Evolutionary conservation across 2,329 filamentous ascomycete genomes (phyloP).

Genomic region (Emydomyces testavorans): DNA sequence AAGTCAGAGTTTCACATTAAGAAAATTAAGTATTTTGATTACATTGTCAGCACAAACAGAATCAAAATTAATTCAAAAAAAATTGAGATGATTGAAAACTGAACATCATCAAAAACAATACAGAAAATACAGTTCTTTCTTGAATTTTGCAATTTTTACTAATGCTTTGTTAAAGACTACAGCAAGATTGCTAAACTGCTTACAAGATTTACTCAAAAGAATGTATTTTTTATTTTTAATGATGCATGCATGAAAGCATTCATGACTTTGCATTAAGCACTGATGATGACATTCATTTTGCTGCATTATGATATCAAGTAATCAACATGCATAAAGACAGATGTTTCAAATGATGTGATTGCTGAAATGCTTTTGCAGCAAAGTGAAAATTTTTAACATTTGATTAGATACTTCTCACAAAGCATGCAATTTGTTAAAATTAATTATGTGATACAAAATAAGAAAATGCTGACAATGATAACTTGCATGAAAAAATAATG

Average conservation of each 20-base stretch:
- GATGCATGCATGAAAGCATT: neutral
- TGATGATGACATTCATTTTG: neutral
- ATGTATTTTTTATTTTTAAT: neutral
- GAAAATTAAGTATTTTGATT: neutral
- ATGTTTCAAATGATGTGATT: too few species aligned
- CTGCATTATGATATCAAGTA: conserved; percentile 1
- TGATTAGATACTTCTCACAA: too few species aligned
- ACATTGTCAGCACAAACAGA: neutral
- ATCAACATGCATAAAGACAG: too few species aligned
- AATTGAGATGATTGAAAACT: neutral
- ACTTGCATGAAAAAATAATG: too few species aligned
- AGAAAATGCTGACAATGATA: neutral
- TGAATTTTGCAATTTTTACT: conserved; percentile 7
- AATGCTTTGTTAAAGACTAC: neutral
- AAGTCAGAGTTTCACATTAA: conserved; percentile 2
- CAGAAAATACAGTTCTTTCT: neutral
- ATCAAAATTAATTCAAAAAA: conserved; percentile 6
- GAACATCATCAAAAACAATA: neutral
- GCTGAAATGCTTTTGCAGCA: too few species aligned
- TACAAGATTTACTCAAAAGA: neutral
- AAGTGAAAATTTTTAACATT: too few species aligned
- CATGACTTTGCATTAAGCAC: neutral
- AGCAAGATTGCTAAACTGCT: neutral
- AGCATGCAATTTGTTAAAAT: too few species aligned
- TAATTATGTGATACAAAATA: neutral